A percentile compares a stretch with the other conserved stretches of the same genome.
These are phyloP conservation scores for Erodium maritimum DNA, from an alignment of 345 rosid species.

Conservation along the genomic window DNA sequence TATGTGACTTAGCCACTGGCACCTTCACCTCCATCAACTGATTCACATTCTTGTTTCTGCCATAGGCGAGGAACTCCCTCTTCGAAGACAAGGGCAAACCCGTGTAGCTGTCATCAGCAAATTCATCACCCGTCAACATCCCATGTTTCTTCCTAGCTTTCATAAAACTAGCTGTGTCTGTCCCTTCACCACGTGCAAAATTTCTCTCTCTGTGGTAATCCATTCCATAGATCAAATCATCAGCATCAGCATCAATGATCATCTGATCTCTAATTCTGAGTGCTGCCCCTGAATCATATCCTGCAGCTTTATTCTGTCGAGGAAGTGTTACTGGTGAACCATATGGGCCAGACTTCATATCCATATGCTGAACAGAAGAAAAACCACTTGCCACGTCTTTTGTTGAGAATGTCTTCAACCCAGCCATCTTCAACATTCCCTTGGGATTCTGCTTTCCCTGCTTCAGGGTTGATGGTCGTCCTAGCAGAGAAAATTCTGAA, in stretches of 20 bases:
- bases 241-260: conserved; percentile 28
- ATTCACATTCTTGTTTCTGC: conserved; percentile 25
- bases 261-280: conserved; percentile 39
- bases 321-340: conserved; percentile 25
- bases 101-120: conserved; percentile 28
- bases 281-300: conserved; percentile 33
- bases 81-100: conserved; percentile 49
- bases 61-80: conserved; percentile 32
- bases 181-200: conserved; percentile 14
- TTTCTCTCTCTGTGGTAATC: conserved; percentile 39
- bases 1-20: conserved; percentile 21
- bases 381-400: conserved; percentile 25
- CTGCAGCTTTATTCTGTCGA: conserved; percentile 28
- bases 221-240: conserved; percentile 43
- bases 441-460: conserved; percentile 53
- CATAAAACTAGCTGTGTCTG: conserved; percentile 32
- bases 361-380: conserved; percentile 38
- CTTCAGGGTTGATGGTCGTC: conserved; percentile 24
- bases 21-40: conserved; percentile 23
- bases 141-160: conserved; percentile 48
- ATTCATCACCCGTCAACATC: conserved; percentile 30
- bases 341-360: conserved; percentile 34
- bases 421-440: conserved; percentile 43
- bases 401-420: conserved; percentile 28
- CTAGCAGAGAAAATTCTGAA: conserved; percentile 36